Percentiles rank a stretch among this genome's conserved stretches.
phyloP scores from a whole-genome alignment of 768 basidiomycete genomes.

The Suillus bovinus region DNA sequence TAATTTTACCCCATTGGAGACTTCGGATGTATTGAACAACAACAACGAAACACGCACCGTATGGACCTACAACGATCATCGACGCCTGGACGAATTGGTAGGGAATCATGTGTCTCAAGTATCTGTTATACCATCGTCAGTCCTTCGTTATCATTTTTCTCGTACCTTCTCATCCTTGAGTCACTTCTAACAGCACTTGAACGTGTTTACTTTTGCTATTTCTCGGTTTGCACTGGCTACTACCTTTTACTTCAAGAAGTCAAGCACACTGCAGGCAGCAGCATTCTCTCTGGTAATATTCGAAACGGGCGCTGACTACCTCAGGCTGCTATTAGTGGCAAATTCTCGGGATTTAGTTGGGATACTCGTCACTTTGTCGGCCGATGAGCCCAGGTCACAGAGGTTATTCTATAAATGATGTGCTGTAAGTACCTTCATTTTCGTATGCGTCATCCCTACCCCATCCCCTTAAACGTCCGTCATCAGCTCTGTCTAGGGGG shows the following conservation, averaged over 20 bases:
- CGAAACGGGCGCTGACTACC: background rate
- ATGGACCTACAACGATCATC: background rate
- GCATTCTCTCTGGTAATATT: background rate
- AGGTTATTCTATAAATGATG: background rate
- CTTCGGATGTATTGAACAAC: background rate
- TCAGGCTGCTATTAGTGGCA: background rate
- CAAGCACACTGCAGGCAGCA: background rate
- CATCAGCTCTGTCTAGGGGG: background rate
- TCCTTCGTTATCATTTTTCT: constrained; percentile 6
- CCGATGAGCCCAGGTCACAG: background rate
- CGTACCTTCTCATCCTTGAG: background rate
- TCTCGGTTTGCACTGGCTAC: constrained; percentile 78
- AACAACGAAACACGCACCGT: background rate
- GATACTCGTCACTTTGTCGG: background rate
- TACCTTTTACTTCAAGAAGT: constrained; percentile 19
- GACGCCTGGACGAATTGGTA: background rate
- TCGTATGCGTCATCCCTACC: background rate
- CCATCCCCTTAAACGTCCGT: background rate
- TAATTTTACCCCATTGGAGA: background rate
- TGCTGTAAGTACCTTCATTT: background rate
- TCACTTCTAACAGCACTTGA: constrained; percentile 54
- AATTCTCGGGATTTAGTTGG: background rate
- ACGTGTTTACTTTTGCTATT: constrained; percentile 80
- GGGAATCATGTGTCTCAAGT: constrained; percentile 61
- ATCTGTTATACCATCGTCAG: constrained; percentile 74